These are phyloP conservation scores for Stephanodiscus triporus DNA, from an alignment of 108 stramenopile genomes.

Conservation along the genomic window DNA sequence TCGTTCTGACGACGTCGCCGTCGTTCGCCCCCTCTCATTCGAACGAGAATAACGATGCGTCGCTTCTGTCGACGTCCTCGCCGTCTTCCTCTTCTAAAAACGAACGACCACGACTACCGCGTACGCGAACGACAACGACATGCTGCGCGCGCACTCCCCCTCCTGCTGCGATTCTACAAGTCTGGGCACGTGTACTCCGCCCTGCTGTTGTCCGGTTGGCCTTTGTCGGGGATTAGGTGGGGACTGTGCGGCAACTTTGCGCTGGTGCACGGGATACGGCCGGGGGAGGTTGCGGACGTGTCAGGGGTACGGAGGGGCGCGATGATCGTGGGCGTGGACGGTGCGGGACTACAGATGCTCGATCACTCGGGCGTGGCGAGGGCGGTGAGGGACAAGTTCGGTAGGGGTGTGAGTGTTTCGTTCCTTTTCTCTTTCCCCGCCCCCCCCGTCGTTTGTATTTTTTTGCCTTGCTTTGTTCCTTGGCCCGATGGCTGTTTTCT, in stretches of 20 bases:
- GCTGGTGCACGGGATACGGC: constrained; percentile 55
- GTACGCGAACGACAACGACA: background rate
- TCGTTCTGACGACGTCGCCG: too few species aligned
- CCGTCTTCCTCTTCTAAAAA: too few species aligned
- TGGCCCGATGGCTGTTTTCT: too few species aligned
- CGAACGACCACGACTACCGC: background rate
- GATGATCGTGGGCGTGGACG: constrained; percentile 57
- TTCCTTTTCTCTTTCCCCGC: too few species aligned
- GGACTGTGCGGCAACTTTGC: constrained; percentile 84
- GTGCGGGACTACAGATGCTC: constrained; percentile 21
- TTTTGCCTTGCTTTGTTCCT: too few species aligned
- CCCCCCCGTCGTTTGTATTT: too few species aligned
- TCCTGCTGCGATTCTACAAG: constrained; percentile 56
- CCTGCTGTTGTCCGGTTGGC: constrained; percentile 57
- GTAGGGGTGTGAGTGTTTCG: constrained; percentile 14
- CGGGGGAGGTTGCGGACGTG: constrained; percentile 28
- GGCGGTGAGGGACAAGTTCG: constrained; percentile 30
- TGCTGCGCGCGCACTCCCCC: constrained; percentile 28
- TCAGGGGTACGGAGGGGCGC: constrained; percentile 67
- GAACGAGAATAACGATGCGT: too few species aligned
- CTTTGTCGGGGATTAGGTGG: constrained; percentile 73
- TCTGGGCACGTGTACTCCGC: constrained; percentile 52
- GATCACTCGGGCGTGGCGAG: constrained; percentile 60
- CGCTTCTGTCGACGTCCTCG: background rate
- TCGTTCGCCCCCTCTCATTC: too few species aligned